Evolutionary conservation across 371 early-diverging fungal species (phyloP), one percentile per base, ranked within the genome.

Genomic region (Parasitella parasitica): DNA sequence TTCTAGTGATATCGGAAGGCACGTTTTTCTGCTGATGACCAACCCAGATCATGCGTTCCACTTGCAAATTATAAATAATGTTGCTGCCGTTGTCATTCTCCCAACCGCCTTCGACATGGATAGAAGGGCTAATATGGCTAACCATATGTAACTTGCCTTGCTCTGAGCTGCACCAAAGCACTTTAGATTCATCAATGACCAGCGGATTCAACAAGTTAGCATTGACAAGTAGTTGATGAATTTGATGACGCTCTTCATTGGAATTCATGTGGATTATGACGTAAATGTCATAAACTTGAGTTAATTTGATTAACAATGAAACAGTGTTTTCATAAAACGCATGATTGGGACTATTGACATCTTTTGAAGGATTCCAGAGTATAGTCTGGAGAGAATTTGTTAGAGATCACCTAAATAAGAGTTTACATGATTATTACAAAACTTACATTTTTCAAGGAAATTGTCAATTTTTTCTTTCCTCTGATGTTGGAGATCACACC

Each of bases 101-200:
- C 68, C 75, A 72, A 12, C 81, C 81, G 9, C 81, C 81, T 70
- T 80, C 81, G 15, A 80, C 57, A 61, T 80, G 81, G 13, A 74
- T 63, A 9, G 50, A 56, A 9, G 78, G 75, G 13, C 73, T 65
- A 15, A 80, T 63, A 37, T 77, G 74, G 9, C 70, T 69, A 48
- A 80, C 71, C 24, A 75, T 54, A 41, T 80, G 78, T 9, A 69
- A 27, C 39, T 80, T 80, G 15, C 74, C 78, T 62, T 77, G 64
- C 37, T 73, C 74, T 5, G 77, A 72, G 22, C 67, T 64, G 39
- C 81, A 80, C 28, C 63, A 73, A 9, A 77, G 59, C 7, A 74
- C 46, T 43, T 69, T 71, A 2, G 58, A 57, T 22, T 52, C 28
- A 50, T 74, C 71, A 32, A 73, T 30, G 4, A 27, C 34, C 30